These are phyloP conservation scores for Boletus speciosus DNA, from an alignment of 768 basidiomycete genomes.

Conservation along the genomic window DNA sequence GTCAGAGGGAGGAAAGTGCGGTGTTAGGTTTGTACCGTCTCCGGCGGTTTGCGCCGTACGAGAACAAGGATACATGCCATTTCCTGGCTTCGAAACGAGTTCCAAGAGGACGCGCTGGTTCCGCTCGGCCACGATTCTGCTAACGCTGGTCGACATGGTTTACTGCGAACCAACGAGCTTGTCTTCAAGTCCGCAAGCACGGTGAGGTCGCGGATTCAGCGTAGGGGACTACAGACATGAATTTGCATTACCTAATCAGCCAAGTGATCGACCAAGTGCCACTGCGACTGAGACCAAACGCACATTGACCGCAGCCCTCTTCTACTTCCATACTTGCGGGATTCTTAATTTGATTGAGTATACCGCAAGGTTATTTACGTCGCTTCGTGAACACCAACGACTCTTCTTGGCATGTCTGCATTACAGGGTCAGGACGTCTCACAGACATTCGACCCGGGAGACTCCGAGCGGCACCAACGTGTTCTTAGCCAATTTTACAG, in stretches of 20 bases:
- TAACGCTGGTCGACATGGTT: slow-evolving; percentile 35
- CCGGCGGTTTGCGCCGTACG: not conserved
- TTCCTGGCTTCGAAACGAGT: slow-evolving; percentile 69
- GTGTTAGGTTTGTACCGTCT: not conserved
- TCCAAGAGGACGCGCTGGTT: slow-evolving; percentile 68
- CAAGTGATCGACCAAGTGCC: slow-evolving; percentile 10
- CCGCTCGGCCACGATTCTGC: slow-evolving; percentile 61
- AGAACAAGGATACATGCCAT: slow-evolving; percentile 49
- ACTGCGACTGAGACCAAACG: not conserved
- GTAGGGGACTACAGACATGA: not conserved
- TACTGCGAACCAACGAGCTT: not conserved
- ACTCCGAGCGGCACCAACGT: slow-evolving; percentile 15
- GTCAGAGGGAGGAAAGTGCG: slow-evolving; percentile 10
- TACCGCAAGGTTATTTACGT: slow-evolving; percentile 16
- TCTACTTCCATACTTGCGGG: not conserved
- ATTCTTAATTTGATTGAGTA: slow-evolving; percentile 3
- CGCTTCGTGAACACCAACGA: not conserved
- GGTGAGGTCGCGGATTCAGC: not conserved
- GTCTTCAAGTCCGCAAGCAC: not conserved
- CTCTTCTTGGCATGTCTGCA: slow-evolving; percentile 14
- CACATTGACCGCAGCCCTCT: not conserved
- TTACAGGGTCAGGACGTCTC: slow-evolving; percentile 13
- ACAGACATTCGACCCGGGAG: slow-evolving; percentile 9
- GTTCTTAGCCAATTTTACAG: slow-evolving; percentile 33
- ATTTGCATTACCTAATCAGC: slow-evolving; percentile 15